Evolutionary conservation across 768 basidiomycete species (phyloP).

Genomic region (Pleurotus djamor): DNA sequence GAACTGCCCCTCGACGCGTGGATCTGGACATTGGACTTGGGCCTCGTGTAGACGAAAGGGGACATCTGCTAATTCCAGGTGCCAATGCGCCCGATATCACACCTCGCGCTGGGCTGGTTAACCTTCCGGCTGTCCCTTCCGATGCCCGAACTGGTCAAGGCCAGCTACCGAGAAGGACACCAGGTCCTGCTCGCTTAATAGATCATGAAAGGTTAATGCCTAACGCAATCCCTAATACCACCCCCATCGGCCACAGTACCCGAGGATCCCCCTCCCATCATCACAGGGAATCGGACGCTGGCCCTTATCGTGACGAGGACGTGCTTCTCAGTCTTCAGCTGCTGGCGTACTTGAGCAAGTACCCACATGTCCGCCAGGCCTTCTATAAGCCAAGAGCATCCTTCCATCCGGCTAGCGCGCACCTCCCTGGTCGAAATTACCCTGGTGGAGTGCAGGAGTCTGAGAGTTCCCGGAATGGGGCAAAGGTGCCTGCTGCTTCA

Average conservation of each 20-base stretch:
- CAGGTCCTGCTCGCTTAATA: background rate
- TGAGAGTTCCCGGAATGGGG: constrained; percentile 9
- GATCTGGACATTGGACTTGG: constrained; percentile 10
- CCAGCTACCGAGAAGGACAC: background rate
- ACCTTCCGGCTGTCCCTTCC: constrained; percentile 38
- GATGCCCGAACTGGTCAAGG: background rate
- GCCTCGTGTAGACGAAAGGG: constrained; percentile 19
- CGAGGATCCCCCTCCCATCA: constrained; percentile 17
- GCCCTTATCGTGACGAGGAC: constrained; percentile 92
- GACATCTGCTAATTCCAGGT: constrained; percentile 18
- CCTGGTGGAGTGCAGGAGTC: constrained; percentile 8
- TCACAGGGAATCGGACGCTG: constrained; percentile 31
- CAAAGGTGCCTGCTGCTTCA: constrained; percentile 8
- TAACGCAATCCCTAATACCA: constrained; percentile 2
- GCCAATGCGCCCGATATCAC: constrained; percentile 55
- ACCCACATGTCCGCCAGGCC: constrained; percentile 94
- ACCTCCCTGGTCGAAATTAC: constrained; percentile 27
- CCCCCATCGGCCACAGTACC: constrained; percentile 26
- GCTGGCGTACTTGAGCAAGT: constrained; percentile 95
- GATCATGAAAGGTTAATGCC: background rate
- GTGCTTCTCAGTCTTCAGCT: constrained; percentile 89
- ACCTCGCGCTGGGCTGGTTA: constrained; percentile 59
- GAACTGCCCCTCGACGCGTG: constrained; percentile 20
- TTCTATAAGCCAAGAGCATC: constrained; percentile 87
- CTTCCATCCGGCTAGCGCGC: constrained; percentile 75